Percentiles rank a stretch among this genome's conserved stretches.
These are phyloP conservation scores for Durusdinium trenchii DNA, from an alignment of 73 alveolate species.

Conservation along the genomic window DNA sequence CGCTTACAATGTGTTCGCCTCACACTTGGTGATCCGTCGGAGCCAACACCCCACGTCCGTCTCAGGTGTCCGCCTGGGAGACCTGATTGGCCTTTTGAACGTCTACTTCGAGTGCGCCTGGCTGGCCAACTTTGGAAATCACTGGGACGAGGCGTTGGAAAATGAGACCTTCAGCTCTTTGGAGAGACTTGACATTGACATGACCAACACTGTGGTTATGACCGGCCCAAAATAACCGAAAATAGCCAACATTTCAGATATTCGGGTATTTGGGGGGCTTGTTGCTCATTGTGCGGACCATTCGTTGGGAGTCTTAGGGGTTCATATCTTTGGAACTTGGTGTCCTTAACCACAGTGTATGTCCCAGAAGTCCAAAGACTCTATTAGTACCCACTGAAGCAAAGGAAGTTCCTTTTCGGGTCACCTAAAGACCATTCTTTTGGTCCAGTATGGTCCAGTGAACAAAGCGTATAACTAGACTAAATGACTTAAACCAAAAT, in stretches of 20 bases:
- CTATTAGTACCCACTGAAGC: neutral
- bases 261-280: neutral
- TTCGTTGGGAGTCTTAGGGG: neutral
- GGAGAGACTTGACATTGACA: neutral
- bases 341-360: too few relatives aligned
- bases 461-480: neutral
- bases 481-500: neutral
- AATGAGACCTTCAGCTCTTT: neutral
- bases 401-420: too few relatives aligned
- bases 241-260: neutral
- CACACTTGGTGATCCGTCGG: too few relatives aligned
- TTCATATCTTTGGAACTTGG: neutral
- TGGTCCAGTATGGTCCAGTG: neutral
- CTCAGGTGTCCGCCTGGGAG: slow-evolving; percentile 45
- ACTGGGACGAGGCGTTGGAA: neutral
- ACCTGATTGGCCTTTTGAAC: slow-evolving; percentile 5
- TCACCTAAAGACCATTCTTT: neutral
- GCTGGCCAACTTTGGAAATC: neutral
- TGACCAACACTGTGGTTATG: too few relatives aligned
- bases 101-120: slow-evolving; percentile 51
- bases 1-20: neutral
- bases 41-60: too few relatives aligned
- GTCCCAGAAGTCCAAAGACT: too few relatives aligned
- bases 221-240: too few relatives aligned
- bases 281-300: neutral